Evolutionary conservation across 805 yeast species (phyloP).

Genomic region (Cyberlindnera euphorbiiphila): DNA sequence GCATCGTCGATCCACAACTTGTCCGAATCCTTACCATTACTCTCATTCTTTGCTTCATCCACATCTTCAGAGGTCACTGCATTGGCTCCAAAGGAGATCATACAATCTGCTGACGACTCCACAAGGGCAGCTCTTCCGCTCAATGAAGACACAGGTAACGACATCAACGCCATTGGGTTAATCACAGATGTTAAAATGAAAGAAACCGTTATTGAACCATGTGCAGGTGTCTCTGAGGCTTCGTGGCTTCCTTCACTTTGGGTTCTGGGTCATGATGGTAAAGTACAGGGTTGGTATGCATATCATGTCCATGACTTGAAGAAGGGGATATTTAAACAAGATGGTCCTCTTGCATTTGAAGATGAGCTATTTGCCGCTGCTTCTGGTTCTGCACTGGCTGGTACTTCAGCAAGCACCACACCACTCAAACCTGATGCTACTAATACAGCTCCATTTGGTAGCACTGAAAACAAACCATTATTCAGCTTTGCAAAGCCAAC

Average conservation of each 20-base stretch:
- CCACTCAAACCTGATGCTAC: no score
- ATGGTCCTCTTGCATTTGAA: conserved; percentile 14
- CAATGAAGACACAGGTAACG: conserved; percentile 59
- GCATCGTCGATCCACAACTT: conserved; percentile 38
- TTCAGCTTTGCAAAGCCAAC: conserved; percentile 2
- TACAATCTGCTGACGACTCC: conserved; percentile 60
- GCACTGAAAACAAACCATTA: conserved; percentile 13
- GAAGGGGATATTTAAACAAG: conserved; percentile 28
- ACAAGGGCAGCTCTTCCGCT: conserved; percentile 73
- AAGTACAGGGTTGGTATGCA: conserved; percentile 59
- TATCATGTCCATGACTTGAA: conserved; percentile 53
- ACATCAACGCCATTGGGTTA: conserved; percentile 68
- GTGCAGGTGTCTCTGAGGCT: conserved; percentile 52
- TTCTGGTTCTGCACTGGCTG: conserved; percentile 1
- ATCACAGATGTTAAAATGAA: conserved; percentile 53
- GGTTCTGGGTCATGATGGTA: conserved; percentile 60
- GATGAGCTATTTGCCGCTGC: conserved; percentile 6
- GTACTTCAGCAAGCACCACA: no score
- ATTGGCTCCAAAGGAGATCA: conserved; percentile 33
- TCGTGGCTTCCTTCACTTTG: conserved; percentile 64
- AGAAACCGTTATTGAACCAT: conserved; percentile 47
- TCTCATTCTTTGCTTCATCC: conserved; percentile 53
- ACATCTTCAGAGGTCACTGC: conserved; percentile 61
- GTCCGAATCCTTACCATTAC: conserved; percentile 30
- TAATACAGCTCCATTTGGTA: conserved; percentile 10